Conservation (phyloP, 768 basidiomycete species). For the Agrocybe praecox region DNA sequence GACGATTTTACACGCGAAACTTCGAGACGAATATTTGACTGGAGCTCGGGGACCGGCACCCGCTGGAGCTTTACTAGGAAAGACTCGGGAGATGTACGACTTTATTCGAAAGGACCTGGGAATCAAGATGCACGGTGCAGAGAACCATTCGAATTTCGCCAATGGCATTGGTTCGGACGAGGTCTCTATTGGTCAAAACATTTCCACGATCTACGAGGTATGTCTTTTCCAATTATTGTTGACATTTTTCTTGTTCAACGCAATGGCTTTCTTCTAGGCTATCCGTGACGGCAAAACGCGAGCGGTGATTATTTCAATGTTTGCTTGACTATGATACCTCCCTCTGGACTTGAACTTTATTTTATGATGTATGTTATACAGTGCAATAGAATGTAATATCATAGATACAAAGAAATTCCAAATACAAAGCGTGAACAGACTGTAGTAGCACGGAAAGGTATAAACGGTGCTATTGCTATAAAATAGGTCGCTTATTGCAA, state of each 20-base stretch:
- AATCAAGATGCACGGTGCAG: conserved; percentile 75
- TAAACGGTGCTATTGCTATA: neutral
- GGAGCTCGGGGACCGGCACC: conserved; percentile 65
- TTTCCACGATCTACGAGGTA: conserved; percentile 75
- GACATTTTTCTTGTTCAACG: neutral
- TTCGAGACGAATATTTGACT: conserved; percentile 56
- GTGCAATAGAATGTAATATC: neutral
- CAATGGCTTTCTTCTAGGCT: conserved; percentile 34
- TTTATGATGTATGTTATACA: conserved; percentile 4
- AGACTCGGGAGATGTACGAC: conserved; percentile 68
- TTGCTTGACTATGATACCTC: conserved; percentile 28
- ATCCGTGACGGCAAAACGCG: conserved; percentile 74
- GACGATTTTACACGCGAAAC: conserved; percentile 43
- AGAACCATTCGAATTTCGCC: conserved; percentile 54
- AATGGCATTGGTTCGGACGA: conserved; percentile 51
- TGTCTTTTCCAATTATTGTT: conserved; percentile 14
- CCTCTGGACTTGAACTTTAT: neutral
- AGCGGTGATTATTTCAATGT: conserved; percentile 55
- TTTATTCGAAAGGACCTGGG: conserved; percentile 68
- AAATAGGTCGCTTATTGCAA: neutral
- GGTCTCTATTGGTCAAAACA: conserved; percentile 68
- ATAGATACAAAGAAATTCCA: neutral
- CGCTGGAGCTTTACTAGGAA: conserved; percentile 62
- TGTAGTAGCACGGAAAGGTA: neutral
- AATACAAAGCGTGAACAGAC: neutral